Evolutionary conservation across 352 stramenopile genomes (phyloP).

Genomic region (Lagenidium sp.): DNA sequence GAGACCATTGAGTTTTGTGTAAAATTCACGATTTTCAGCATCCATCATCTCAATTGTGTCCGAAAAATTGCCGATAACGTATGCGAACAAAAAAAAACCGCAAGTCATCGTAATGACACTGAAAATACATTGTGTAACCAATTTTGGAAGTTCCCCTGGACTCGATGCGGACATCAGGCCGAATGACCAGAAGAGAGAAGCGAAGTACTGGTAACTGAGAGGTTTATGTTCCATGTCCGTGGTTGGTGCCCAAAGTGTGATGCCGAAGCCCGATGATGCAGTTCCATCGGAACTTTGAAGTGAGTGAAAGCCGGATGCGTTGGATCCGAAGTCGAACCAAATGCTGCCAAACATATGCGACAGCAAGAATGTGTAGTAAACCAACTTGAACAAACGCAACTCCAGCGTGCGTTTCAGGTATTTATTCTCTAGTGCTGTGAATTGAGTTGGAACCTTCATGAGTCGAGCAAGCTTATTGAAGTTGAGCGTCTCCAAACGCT

Average conservation of each 20-base stretch:
- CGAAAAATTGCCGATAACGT: conserved; percentile 63
- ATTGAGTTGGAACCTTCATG: conserved; percentile 44
- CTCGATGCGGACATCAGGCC: conserved; percentile 54
- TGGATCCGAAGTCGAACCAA: conserved; percentile 50
- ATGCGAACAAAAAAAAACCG: conserved; percentile 66
- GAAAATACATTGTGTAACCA: conserved; percentile 36
- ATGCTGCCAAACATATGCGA: conserved; percentile 47
- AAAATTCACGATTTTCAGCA: conserved; percentile 57
- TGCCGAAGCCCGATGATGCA: conserved; percentile 7
- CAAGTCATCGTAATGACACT: conserved; percentile 46
- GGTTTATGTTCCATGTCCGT: conserved; percentile 16
- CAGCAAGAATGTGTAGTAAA: conserved; percentile 66
- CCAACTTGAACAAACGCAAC: conserved; percentile 60
- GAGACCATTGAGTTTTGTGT: conserved; percentile 37
- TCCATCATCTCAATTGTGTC: conserved; percentile 67
- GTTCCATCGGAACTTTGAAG: not conserved
- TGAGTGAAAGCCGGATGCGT: conserved; percentile 11
- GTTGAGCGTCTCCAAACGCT: conserved; percentile 34
- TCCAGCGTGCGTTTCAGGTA: conserved; percentile 53
- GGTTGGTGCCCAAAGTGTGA: conserved; percentile 23
- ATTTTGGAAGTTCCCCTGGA: conserved; percentile 39
- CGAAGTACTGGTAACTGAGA: conserved; percentile 37
- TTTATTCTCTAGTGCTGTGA: conserved; percentile 43
- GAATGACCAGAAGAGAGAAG: conserved; percentile 60
- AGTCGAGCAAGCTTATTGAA: conserved; percentile 58